Evolutionary conservation across 805 yeast species (phyloP).

Genomic region (Wickerhamomyces rabaulensis): DNA sequence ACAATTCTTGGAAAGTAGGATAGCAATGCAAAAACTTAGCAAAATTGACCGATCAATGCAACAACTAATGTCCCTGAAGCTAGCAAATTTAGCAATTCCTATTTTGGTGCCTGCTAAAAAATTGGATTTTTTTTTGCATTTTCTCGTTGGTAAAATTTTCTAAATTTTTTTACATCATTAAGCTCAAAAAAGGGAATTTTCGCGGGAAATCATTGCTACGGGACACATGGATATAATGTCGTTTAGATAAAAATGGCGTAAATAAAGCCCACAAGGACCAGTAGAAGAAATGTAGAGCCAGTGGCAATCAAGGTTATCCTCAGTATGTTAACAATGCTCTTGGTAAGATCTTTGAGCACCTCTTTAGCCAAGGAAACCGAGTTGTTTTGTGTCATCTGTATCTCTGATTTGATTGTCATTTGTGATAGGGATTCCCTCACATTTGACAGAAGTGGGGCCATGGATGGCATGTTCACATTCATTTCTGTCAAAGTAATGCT

Average conservation of each 20-base stretch:
- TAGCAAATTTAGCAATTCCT: not conserved
- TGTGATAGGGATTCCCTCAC: not conserved
- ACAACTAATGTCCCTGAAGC: not conserved
- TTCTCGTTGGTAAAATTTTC: too few relatives aligned
- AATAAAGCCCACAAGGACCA: constrained; percentile 7
- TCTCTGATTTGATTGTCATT: not conserved
- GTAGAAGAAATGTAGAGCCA: not conserved
- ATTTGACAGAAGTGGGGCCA: not conserved
- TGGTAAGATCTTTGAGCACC: not conserved
- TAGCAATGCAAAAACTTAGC: not conserved
- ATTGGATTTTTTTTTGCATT: not conserved
- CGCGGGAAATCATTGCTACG: not conserved
- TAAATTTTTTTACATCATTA: not conserved
- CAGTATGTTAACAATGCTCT: not conserved
- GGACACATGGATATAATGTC: not conserved
- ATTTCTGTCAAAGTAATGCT: not conserved
- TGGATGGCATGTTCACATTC: not conserved
- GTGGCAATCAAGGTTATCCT: not conserved
- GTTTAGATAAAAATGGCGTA: constrained; percentile 7
- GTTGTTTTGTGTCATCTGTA: not conserved
- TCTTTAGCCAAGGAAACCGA: not conserved
- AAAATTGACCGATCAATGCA: not conserved
- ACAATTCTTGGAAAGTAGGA: not conserved
- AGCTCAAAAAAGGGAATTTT: not conserved
- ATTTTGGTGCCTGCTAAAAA: not conserved